phyloP scores from a whole-genome alignment of 1,284 basidiomycete species.

The Cryptococcus sp. region DNA sequence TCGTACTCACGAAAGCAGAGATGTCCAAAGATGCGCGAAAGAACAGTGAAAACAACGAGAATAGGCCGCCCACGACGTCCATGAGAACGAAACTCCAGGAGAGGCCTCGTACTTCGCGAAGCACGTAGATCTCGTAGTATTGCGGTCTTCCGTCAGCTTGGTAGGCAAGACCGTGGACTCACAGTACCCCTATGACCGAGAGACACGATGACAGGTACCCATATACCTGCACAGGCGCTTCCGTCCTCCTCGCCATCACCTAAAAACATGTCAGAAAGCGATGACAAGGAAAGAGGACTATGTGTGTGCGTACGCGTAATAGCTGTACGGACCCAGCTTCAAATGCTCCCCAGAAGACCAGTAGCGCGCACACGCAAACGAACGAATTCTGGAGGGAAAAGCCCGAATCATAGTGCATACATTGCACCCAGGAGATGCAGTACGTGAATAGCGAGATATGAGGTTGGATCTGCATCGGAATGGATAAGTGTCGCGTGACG shows the following conservation, averaged over 20 bases:
- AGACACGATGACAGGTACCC: slow-evolving; percentile 66
- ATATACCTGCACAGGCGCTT: slow-evolving; percentile 61
- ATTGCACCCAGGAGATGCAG: slow-evolving; percentile 67
- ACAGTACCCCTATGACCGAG: slow-evolving; percentile 65
- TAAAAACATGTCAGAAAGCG: slow-evolving; percentile 25
- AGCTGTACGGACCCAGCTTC: slow-evolving; percentile 40
- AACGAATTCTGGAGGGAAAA: too few species aligned
- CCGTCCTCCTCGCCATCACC: slow-evolving; percentile 39
- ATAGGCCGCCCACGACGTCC: slow-evolving; percentile 70
- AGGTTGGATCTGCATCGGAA: slow-evolving; percentile 68
- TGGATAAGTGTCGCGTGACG: slow-evolving; percentile 66
- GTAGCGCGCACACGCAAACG: too few species aligned
- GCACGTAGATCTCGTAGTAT: slow-evolving; percentile 67
- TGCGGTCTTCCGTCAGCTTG: slow-evolving; percentile 50
- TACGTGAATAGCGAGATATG: slow-evolving; percentile 68
- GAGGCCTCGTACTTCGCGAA: slow-evolving; percentile 70
- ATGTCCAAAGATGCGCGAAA: slow-evolving; percentile 68
- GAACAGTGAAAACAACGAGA: slow-evolving; percentile 66
- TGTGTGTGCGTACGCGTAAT: not conserved
- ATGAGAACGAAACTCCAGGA: slow-evolving; percentile 68
- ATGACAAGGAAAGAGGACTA: not conserved
- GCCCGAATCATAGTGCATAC: slow-evolving; percentile 60
- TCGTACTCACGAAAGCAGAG: slow-evolving; percentile 62
- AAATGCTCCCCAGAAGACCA: slow-evolving; percentile 43
- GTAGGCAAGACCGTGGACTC: slow-evolving; percentile 27